phyloP scores from a whole-genome alignment of 129 eudicot species.

The Lactuca sativa region DNA sequence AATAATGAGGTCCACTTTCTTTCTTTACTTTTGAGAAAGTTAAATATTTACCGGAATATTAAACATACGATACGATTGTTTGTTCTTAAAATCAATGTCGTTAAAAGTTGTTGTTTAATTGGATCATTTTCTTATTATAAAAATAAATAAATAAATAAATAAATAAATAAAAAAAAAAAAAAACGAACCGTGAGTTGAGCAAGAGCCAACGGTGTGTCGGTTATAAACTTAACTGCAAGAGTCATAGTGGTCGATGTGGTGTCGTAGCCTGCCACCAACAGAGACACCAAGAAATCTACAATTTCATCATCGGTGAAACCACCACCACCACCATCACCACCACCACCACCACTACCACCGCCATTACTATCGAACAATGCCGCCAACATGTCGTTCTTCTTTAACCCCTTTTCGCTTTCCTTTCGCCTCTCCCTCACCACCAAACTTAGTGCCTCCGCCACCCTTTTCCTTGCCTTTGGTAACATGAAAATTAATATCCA shows the following conservation, averaged over 20 bases:
- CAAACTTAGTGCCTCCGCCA: constrained; percentile 68
- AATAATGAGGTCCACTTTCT: neutral
- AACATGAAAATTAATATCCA: neutral
- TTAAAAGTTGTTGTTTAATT: too few relatives aligned
- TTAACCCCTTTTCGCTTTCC: constrained; percentile 55
- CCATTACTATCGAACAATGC: constrained; percentile 47
- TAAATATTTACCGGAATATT: neutral
- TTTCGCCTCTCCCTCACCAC: constrained; percentile 74
- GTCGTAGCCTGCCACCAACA: constrained; percentile 90
- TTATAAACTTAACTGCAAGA: constrained; percentile 80
- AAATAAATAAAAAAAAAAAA: neutral
- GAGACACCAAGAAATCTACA: constrained; percentile 81
- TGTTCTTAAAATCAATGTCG: too few relatives aligned
- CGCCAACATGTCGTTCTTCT: constrained; percentile 74
- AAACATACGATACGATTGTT: too few relatives aligned
- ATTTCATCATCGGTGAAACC: constrained; percentile 81
- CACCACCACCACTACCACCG: constrained; percentile 39
- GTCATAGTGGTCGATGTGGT: constrained; percentile 98
- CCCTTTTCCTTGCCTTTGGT: constrained; percentile 71
- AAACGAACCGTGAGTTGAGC: constrained; percentile 75
- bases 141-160: neutral
- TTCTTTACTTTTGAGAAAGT: too few relatives aligned
- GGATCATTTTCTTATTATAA: neutral
- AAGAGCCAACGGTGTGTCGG: constrained; percentile 78
- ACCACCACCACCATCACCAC: constrained; percentile 48